phyloP scores from a whole-genome alignment of 257 asterid genomes.

The Solanum piurae region DNA sequence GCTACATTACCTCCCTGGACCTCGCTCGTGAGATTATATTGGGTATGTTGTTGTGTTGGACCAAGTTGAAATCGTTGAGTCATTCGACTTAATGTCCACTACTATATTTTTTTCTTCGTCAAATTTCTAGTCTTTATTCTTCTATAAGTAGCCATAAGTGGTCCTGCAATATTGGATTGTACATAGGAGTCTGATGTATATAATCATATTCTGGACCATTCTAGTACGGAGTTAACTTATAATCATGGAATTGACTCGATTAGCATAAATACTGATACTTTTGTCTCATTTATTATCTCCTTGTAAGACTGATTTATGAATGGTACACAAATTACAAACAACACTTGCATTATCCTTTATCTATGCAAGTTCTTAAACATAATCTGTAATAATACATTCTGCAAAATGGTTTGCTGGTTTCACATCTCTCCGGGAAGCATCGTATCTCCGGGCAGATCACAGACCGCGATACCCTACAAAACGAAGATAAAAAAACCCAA shows the following conservation, averaged over 20 bases:
- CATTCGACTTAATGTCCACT: background rate
- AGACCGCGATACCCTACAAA: constrained; percentile 70
- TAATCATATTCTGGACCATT: no score
- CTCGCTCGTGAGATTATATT: background rate
- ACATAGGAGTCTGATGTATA: background rate
- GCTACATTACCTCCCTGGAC: background rate
- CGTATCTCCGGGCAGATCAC: constrained; percentile 92
- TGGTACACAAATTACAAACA: background rate
- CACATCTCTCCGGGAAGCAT: constrained; percentile 99
- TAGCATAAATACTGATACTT: no score
- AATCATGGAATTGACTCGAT: no score
- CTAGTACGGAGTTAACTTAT: background rate
- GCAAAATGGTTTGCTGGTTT: background rate
- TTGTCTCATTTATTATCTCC: background rate
- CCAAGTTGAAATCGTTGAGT: background rate
- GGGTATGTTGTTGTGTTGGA: background rate
- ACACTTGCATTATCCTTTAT: background rate
- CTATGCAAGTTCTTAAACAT: background rate
- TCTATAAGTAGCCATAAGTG: background rate
- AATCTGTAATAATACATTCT: background rate
- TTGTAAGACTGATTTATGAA: background rate
- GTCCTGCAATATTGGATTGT: background rate
- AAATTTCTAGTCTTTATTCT: background rate
- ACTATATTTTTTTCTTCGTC: background rate
- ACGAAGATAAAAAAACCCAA: background rate